A percentile compares a stretch with the other conserved stretches of the same genome.
Conservation (phyloP, 2,329 filamentous ascomycete genomes). For the Onygenales sp. region DNA sequence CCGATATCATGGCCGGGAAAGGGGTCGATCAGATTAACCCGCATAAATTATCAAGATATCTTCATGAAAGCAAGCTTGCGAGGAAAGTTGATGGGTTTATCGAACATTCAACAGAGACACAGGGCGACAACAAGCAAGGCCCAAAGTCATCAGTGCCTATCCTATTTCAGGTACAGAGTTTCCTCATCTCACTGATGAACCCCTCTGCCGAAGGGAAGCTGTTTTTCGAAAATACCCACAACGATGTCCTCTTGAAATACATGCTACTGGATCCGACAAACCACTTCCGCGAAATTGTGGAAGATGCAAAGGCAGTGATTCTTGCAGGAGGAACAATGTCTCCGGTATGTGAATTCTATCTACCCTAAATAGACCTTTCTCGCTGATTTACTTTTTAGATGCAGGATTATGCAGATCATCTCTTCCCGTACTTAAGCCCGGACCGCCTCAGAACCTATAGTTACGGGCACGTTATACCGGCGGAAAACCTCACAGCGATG, state of each 20-base stretch:
- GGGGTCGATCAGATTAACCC: conserved; percentile 93
- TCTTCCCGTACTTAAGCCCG: conserved; percentile 65
- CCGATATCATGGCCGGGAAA: conserved; percentile 67
- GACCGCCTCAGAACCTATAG: conserved; percentile 68
- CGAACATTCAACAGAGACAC: conserved; percentile 40
- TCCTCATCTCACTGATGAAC: conserved; percentile 78
- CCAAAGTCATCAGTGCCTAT: conserved; percentile 39
- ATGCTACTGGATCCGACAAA: conserved; percentile 84
- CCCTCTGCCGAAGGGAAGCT: conserved; percentile 59
- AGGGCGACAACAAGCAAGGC: conserved; percentile 9
- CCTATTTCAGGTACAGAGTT: conserved; percentile 54
- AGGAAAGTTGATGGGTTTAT: conserved; percentile 91
- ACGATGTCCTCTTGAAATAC: conserved; percentile 60
- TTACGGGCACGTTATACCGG: conserved; percentile 88
- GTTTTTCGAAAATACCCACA: conserved; percentile 43
- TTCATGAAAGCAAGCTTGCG: conserved; percentile 84
- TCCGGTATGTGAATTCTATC: conserved; percentile 43
- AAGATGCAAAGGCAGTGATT: conserved; percentile 75
- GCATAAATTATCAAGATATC: conserved; percentile 75
- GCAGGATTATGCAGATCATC: conserved; percentile 74
- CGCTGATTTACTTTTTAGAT: conserved; percentile 42
- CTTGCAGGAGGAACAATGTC: conserved; percentile 96
- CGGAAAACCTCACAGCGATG: conserved; percentile 69
- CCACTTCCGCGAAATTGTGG: conserved; percentile 80
- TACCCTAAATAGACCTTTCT: not conserved